phyloP scores from a whole-genome alignment of 257 asterid genomes.

The Petunia secreta region DNA sequence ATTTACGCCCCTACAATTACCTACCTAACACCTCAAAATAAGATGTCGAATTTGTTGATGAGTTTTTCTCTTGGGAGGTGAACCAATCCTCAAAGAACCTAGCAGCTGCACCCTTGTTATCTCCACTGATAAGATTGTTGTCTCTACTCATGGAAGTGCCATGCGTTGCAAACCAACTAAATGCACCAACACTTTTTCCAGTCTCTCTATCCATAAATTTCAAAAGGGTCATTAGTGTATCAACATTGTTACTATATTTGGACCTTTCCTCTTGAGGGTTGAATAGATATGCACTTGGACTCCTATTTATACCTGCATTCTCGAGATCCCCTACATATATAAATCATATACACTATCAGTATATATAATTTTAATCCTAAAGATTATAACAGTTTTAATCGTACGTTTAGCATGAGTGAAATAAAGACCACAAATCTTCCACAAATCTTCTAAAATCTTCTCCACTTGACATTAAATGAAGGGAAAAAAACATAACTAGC shows the following conservation, averaged over 20 bases:
- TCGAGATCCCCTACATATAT: slow-evolving; percentile 51
- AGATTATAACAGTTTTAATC: too few species aligned
- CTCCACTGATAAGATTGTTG: slow-evolving; percentile 63
- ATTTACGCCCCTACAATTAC: background rate
- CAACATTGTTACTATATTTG: slow-evolving; percentile 44
- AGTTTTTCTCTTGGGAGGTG: slow-evolving; percentile 18
- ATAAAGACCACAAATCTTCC: too few species aligned
- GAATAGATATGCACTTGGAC: slow-evolving; percentile 64
- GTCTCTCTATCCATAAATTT: slow-evolving; percentile 50
- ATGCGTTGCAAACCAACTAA: slow-evolving; percentile 67
- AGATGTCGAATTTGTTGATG: slow-evolving; percentile 24
- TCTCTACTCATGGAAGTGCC: slow-evolving; percentile 71
- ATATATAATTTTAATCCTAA: too few species aligned
- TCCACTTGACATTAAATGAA: too few species aligned
- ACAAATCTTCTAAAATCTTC: too few species aligned
- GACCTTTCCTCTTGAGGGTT: slow-evolving; percentile 60
- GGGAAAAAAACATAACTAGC: too few species aligned
- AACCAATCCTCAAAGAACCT: slow-evolving; percentile 72
- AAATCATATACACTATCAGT: background rate
- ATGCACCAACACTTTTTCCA: slow-evolving; percentile 51
- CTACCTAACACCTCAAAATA: slow-evolving; percentile 26
- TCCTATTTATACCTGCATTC: slow-evolving; percentile 64
- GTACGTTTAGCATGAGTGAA: too few species aligned
- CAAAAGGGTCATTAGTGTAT: slow-evolving; percentile 57
- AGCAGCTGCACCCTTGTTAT: slow-evolving; percentile 74